A percentile compares a stretch with the other conserved stretches of the same genome.
phyloP scores from a whole-genome alignment of 2,329 filamentous ascomycete species.

The Scedosporium apiospermum region DNA sequence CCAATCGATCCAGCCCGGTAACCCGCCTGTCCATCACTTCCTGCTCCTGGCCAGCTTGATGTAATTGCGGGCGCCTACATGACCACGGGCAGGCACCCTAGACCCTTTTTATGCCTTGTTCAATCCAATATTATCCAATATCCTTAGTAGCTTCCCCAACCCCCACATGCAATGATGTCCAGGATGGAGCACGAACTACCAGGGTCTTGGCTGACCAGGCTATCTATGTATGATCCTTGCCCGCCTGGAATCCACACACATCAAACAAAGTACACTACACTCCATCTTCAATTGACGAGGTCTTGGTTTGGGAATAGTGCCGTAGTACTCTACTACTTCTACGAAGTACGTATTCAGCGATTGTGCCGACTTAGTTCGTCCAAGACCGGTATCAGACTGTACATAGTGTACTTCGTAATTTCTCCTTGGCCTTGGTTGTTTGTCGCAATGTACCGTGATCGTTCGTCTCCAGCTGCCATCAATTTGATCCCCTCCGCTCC shows the following conservation, averaged over 20 bases:
- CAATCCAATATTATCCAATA: neutral
- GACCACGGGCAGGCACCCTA: neutral
- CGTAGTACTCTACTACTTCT: too few relatives aligned
- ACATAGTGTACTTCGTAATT: too few relatives aligned
- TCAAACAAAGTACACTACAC: neutral
- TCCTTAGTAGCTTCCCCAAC: neutral
- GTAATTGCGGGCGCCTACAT: neutral
- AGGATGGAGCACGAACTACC: neutral
- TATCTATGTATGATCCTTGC: neutral
- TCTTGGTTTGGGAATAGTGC: too few relatives aligned
- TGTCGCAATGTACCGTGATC: neutral
- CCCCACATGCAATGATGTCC: neutral
- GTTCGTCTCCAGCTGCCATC: neutral
- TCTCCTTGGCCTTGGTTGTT: too few relatives aligned
- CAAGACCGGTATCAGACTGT: too few relatives aligned
- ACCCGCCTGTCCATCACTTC: neutral
- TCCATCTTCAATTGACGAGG: too few relatives aligned
- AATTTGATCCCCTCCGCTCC: too few relatives aligned
- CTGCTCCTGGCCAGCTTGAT: neutral
- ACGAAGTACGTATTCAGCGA: too few relatives aligned
- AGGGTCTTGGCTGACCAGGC: neutral
- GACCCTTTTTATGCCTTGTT: neutral
- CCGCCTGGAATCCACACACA: neutral
- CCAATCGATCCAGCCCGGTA: neutral
- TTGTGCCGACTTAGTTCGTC: too few relatives aligned